A percentile compares a stretch with the other conserved stretches of the same genome.
phyloP scores from a whole-genome alignment of 148 eudicot genomes.

The Mesembryanthemum crystallinum region DNA sequence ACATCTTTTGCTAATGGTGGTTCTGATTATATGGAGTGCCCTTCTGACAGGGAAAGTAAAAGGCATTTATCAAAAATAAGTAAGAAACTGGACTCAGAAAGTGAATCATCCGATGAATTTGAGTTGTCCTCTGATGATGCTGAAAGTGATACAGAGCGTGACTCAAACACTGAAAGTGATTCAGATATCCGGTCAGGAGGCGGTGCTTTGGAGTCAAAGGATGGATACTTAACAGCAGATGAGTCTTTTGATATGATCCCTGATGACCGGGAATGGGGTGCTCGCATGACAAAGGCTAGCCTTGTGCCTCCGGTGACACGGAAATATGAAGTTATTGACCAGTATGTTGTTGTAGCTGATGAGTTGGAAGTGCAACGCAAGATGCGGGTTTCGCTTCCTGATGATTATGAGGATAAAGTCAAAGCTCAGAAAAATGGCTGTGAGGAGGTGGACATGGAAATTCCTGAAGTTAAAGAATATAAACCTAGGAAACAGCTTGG shows the following conservation, averaged over 20 bases:
- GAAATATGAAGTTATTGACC: slow-evolving; percentile 83
- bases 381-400: slow-evolving; percentile 89
- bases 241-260: slow-evolving; percentile 62
- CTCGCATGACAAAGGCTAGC: slow-evolving; percentile 96
- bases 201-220: slow-evolving; percentile 47
- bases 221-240: slow-evolving; percentile 41
- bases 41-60: slow-evolving; percentile 71
- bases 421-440: slow-evolving; percentile 74
- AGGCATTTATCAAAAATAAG: slow-evolving; percentile 56
- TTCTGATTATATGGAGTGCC: slow-evolving; percentile 56
- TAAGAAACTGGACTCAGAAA: slow-evolving; percentile 58
- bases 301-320: slow-evolving; percentile 99
- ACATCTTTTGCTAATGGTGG: slow-evolving; percentile 42
- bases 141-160: slow-evolving; percentile 55
- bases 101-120: slow-evolving; percentile 77
- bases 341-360: slow-evolving; percentile 81
- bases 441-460: slow-evolving; percentile 95
- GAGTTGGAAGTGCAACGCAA: slow-evolving; percentile 84
- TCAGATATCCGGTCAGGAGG: slow-evolving; percentile 54
- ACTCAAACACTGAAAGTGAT: slow-evolving; percentile 72
- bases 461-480: slow-evolving; percentile 90
- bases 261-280: slow-evolving; percentile 99
- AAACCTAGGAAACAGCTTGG: slow-evolving; percentile 92
- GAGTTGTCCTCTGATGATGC: slow-evolving; percentile 63
- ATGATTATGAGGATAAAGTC: slow-evolving; percentile 77